phyloP scores from a whole-genome alignment of 345 rosid species.

The Populus alba region DNA sequence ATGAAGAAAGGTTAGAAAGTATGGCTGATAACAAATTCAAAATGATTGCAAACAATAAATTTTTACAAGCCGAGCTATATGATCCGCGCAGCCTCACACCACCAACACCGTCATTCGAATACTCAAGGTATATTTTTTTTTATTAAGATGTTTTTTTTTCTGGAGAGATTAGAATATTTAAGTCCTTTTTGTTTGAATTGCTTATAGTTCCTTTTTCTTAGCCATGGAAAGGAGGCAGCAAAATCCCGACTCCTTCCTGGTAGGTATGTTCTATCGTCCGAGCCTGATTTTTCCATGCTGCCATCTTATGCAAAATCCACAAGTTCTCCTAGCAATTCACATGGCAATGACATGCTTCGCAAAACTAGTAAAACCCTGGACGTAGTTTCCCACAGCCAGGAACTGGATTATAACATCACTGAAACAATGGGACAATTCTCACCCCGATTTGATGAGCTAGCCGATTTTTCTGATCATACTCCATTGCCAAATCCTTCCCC shows the following conservation, averaged over 20 bases:
- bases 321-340: slow-evolving; percentile 27
- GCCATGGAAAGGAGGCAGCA: slow-evolving; percentile 42
- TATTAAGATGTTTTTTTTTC: slow-evolving; percentile 3
- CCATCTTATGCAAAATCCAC: slow-evolving; percentile 27
- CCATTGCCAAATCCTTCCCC: slow-evolving; percentile 28
- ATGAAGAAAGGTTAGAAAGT: slow-evolving; percentile 16
- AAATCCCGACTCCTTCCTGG: slow-evolving; percentile 28
- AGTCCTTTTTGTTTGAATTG: background rate
- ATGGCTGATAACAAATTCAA: slow-evolving; percentile 23
- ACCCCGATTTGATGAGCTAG: slow-evolving; percentile 24
- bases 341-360: slow-evolving; percentile 22
- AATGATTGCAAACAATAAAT: slow-evolving; percentile 24
- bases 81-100: slow-evolving; percentile 36
- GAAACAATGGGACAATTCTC: slow-evolving; percentile 28
- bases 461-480: slow-evolving; percentile 32
- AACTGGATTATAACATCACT: slow-evolving; percentile 20
- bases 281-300: slow-evolving; percentile 31
- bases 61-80: slow-evolving; percentile 22
- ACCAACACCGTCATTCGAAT: slow-evolving; percentile 47
- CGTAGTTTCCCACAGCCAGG: slow-evolving; percentile 19
- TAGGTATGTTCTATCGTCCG: slow-evolving; percentile 32
- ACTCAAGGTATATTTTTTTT: slow-evolving; percentile 37
- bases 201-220: slow-evolving; percentile 13
- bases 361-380: slow-evolving; percentile 24
- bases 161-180: background rate